A percentile compares a stretch with the other conserved stretches of the same genome.
Conservation (phyloP, 371 early-diverging fungal species). For the Saksenaea oblongispora region DNA sequence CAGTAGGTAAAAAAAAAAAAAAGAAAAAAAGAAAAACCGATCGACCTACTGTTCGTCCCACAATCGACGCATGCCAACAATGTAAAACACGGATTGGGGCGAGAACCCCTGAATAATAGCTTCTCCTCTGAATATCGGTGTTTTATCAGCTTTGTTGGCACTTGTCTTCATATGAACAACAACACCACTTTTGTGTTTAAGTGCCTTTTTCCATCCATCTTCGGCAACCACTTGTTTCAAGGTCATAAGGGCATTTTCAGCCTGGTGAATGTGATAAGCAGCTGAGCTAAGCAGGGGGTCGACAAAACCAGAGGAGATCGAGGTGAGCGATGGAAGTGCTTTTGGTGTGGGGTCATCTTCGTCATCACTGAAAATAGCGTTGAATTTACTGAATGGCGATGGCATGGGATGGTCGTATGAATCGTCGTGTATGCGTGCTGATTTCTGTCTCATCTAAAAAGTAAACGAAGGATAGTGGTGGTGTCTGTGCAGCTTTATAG, state of each 20-base stretch:
- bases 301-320: constrained; percentile 20
- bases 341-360: constrained; percentile 33
- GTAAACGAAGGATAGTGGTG: not conserved
- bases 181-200: constrained; percentile 70
- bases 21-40: too few species aligned
- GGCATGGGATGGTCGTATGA: not conserved
- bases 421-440: not conserved
- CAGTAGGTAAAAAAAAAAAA: too few species aligned
- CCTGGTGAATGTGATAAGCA: constrained; percentile 43
- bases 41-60: constrained; percentile 59
- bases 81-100: constrained; percentile 69
- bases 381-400: constrained; percentile 12
- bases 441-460: not conserved
- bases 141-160: constrained; percentile 48
- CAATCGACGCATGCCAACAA: constrained; percentile 65
- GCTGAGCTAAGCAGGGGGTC: constrained; percentile 40
- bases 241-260: constrained; percentile 42
- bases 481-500: not conserved
- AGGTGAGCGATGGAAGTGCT: constrained; percentile 7
- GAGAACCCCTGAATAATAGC: constrained; percentile 62
- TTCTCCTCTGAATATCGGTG: constrained; percentile 67
- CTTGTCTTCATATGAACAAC: constrained; percentile 58
- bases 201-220: constrained; percentile 68
- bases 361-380: constrained; percentile 48
- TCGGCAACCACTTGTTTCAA: constrained; percentile 45